Conservation (phyloP, 208 protist genomes). For the Blastocrithidia nonstop region DNA sequence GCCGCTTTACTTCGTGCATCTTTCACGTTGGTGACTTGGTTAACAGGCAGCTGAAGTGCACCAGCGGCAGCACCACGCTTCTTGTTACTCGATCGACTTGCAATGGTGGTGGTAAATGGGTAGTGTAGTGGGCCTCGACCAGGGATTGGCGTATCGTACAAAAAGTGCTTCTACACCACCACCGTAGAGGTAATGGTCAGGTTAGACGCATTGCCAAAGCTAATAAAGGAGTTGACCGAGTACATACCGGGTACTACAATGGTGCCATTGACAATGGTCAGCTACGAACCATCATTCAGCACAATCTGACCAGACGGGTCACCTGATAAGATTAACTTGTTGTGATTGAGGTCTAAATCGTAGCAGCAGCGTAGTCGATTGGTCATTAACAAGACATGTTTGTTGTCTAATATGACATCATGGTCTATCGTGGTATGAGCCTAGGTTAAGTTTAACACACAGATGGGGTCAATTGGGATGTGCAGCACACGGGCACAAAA, state of each 20-base stretch:
- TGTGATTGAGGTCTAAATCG: slow-evolving; percentile 47
- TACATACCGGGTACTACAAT: slow-evolving; percentile 67
- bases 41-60: too few relatives aligned
- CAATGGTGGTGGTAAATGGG: too few relatives aligned
- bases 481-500: slow-evolving; percentile 61
- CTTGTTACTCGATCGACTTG: too few relatives aligned
- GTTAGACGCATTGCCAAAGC: slow-evolving; percentile 37
- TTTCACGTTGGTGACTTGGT: too few relatives aligned
- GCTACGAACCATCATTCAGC: slow-evolving; percentile 55
- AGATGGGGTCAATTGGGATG: slow-evolving; percentile 36
- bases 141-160: slow-evolving; percentile 9
- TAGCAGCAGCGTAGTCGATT: slow-evolving; percentile 53
- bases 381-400: slow-evolving; percentile 47
- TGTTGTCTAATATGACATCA: slow-evolving; percentile 46
- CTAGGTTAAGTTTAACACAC: slow-evolving; percentile 28
- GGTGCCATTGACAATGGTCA: slow-evolving; percentile 78
- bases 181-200: slow-evolving; percentile 40
- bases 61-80: too few relatives aligned
- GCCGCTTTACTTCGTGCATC: too few relatives aligned
- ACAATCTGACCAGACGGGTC: slow-evolving; percentile 44
- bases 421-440: slow-evolving; percentile 26
- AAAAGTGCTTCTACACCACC: slow-evolving; percentile 44
- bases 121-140: too few relatives aligned
- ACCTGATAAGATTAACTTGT: slow-evolving; percentile 34
- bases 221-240: slow-evolving; percentile 67